Conservation (phyloP, 164 flowering plant species). For the Hamamelis virginiana region DNA sequence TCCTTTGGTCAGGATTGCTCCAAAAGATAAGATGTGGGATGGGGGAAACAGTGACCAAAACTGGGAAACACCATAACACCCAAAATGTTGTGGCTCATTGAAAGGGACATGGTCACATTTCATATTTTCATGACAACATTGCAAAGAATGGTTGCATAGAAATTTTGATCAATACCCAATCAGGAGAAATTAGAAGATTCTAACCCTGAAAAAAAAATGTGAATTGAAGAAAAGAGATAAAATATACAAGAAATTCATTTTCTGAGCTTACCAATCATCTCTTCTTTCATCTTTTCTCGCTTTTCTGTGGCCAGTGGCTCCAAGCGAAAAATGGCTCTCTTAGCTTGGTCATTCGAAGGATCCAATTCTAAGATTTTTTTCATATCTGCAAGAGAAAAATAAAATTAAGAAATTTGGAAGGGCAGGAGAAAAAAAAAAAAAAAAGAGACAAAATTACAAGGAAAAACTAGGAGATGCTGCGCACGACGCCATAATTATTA, state of each 20-base stretch:
- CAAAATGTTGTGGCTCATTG: too few species aligned
- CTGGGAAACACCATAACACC: too few species aligned
- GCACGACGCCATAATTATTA: too few species aligned
- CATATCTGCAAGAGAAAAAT: conserved; percentile 48
- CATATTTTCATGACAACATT: too few species aligned
- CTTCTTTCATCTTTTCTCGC: conserved; percentile 96
- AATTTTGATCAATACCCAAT: too few species aligned
- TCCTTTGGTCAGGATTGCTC: too few species aligned
- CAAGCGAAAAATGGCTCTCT: conserved; percentile 55
- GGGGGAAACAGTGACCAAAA: too few species aligned
- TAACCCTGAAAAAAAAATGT: neutral
- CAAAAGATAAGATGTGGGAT: too few species aligned
- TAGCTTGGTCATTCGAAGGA: conserved; percentile 72
- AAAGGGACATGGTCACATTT: too few species aligned
- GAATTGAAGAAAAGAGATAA: neutral
- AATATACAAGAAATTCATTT: neutral
- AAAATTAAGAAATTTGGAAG: neutral
- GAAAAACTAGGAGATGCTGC: too few species aligned
- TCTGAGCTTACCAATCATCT: conserved; percentile 71
- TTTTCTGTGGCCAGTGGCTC: conserved; percentile 85
- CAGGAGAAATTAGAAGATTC: too few species aligned
- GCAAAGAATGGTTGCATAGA: too few species aligned
- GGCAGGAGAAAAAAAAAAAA: neutral
- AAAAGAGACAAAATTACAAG: neutral
- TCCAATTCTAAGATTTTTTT: conserved; percentile 78